phyloP scores from a whole-genome alignment of 1,139 yeast species.

The Spathaspora sp. region DNA sequence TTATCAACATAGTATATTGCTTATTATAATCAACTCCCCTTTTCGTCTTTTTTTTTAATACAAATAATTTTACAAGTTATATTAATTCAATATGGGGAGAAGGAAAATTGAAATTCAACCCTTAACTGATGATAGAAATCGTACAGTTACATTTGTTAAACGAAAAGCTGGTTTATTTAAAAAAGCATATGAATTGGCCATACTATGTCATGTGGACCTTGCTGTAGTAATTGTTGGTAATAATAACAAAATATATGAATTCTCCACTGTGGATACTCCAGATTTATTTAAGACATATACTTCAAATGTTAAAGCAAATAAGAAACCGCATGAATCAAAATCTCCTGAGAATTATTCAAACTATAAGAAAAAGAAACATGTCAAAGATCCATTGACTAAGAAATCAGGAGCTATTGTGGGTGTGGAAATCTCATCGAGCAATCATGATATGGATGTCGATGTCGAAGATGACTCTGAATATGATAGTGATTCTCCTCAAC shows the following conservation, averaged over 20 bases:
- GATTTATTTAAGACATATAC: conserved; percentile 57
- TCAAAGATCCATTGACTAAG: conserved; percentile 15
- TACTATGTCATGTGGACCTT: conserved; percentile 87
- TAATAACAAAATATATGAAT: conserved; percentile 80
- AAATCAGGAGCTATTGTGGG: conserved; percentile 14
- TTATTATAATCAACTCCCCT: neutral
- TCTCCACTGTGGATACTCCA: conserved; percentile 67
- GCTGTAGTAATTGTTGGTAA: conserved; percentile 89
- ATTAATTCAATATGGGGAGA: conserved; percentile 69
- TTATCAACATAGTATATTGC: neutral
- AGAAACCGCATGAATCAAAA: conserved; percentile 53
- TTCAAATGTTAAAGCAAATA: conserved; percentile 24
- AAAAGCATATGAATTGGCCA: conserved; percentile 93
- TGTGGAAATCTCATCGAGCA: conserved; percentile 6
- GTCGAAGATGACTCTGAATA: conserved; percentile 28
- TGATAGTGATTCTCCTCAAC: conserved; percentile 30
- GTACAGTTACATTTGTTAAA: conserved; percentile 88
- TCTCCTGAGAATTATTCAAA: conserved; percentile 60
- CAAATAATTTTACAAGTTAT: neutral
- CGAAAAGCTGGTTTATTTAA: conserved; percentile 94
- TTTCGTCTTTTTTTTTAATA: neutral
- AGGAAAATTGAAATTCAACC: conserved; percentile 95
- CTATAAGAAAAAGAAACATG: conserved; percentile 35
- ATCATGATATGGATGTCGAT: conserved; percentile 19
- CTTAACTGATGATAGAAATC: conserved; percentile 82